A percentile compares a stretch with the other conserved stretches of the same genome.
phyloP scores from a whole-genome alignment of 2,329 filamentous ascomycete species.

The Trichophyton verrucosum region DNA sequence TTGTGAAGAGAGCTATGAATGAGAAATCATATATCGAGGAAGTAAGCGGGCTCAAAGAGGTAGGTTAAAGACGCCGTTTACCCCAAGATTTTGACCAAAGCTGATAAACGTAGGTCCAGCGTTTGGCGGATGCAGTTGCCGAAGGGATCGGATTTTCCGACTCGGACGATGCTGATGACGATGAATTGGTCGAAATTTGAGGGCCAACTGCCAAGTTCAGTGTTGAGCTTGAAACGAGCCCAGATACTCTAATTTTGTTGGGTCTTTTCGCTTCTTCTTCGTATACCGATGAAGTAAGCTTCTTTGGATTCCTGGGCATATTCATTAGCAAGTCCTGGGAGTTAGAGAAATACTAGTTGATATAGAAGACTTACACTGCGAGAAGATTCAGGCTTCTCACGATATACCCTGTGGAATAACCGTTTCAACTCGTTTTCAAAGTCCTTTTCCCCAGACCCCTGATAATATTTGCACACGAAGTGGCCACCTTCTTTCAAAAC shows the following conservation, averaged over 20 bases:
- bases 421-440: conserved; percentile 62
- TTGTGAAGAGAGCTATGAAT: conserved; percentile 47
- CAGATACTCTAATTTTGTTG: background rate
- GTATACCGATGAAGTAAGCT: conserved; percentile 69
- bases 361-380: conserved; percentile 52
- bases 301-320: conserved; percentile 64
- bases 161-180: background rate
- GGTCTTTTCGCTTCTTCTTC: conserved; percentile 40
- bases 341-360: background rate
- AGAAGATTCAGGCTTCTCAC: conserved; percentile 87
- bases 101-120: conserved; percentile 3
- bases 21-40: conserved; percentile 53
- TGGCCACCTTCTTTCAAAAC: conserved; percentile 71
- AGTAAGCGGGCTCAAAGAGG: conserved; percentile 49
- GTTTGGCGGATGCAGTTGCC: background rate
- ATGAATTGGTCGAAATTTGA: background rate
- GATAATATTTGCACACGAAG: conserved; percentile 97
- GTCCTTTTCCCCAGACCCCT: conserved; percentile 71
- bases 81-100: background rate
- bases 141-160: background rate
- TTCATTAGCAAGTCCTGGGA: conserved; percentile 2
- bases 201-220: background rate
- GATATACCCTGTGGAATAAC: conserved; percentile 66
- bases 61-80: conserved; percentile 15
- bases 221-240: background rate